Evolutionary conservation across 2,329 filamentous ascomycete genomes (phyloP), one percentile per base, ranked within the genome.

Genomic region (Aspergillus sp.): DNA sequence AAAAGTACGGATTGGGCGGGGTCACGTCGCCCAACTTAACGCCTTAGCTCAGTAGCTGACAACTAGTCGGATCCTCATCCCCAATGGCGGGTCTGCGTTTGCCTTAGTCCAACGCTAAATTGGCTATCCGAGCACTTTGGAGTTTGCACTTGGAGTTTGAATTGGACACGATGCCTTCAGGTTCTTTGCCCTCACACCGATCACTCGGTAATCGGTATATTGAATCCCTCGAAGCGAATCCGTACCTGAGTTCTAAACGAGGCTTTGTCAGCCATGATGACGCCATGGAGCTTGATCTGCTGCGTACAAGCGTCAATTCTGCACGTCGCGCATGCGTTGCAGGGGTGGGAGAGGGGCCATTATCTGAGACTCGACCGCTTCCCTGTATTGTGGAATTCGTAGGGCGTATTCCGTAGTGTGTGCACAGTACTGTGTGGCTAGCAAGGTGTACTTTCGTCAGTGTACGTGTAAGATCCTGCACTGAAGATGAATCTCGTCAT

Each of bases 311-410:
- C 9, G 45, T 47, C 31, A 39, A 45, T 51, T 50, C 54, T 56
- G 54, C 54, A 56, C 46, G 32, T 32, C 26, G 22, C 47, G 49
- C 18, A 51, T 56, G 54, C 54, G 50, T 50, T 2, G 54, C 54
- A 56, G 54, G 20, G 49, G 54, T 32, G 9, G 20, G 10, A 32
- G 31, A 12, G 31, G 31, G 9, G 31, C 32, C 11, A 36, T 14
- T 14, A 14, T 12, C 10, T 5, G 32, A 36, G 32, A 36, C 32
- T 36, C 32, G 32, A 36, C 32, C 11, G 32, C 11, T 36, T 36
- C 32, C 32, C 32, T 36, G 32, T 36, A 9, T 29, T 3, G 9
- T 29, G 26, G 6, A 29, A 29, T 29, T 29, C 9, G 26, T 7
- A 29, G 26, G 6, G 26, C 26, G 6, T 22, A 24, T 29, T 29